Conservation (phyloP, 2,329 filamentous ascomycete genomes). For the Claviceps cyperi region DNA sequence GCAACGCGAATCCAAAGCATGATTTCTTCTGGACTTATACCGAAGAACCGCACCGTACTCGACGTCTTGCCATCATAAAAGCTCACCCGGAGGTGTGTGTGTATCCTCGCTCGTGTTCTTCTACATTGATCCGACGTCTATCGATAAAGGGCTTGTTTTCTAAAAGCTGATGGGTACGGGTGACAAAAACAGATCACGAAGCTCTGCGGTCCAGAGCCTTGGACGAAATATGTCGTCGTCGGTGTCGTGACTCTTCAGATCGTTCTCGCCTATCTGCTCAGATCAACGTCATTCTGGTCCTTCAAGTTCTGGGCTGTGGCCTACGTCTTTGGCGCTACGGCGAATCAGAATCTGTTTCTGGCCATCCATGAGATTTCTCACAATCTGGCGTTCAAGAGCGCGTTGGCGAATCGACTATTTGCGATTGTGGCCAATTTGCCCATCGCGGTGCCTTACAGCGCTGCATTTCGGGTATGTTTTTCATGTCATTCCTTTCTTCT, state of each 20-base stretch:
- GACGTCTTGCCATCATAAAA: conserved; percentile 90
- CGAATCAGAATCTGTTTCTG: conserved; percentile 97
- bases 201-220: conserved; percentile 86
- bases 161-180: background rate
- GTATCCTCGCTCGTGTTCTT: background rate
- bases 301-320: conserved; percentile 75
- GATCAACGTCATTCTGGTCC: conserved; percentile 64
- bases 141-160: conserved; percentile 9
- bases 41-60: conserved; percentile 87
- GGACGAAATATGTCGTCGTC: conserved; percentile 86
- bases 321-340: conserved; percentile 84
- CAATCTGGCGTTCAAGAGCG: conserved; percentile 81
- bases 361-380: conserved; percentile 98
- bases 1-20: conserved; percentile 16
- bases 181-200: conserved; percentile 62
- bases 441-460: conserved; percentile 90
- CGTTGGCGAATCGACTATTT: conserved; percentile 66
- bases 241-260: conserved; percentile 75
- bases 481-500: background rate
- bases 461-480: conserved; percentile 69
- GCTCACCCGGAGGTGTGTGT: conserved; percentile 72
- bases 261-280: conserved; percentile 60
- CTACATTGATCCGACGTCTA: background rate
- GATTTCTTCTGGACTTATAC: conserved; percentile 98
- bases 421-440: conserved; percentile 92